Percentiles rank a stretch among this genome's conserved stretches.
phyloP scores from a whole-genome alignment of 1,139 yeast genomes.

The Hansenula anomala region DNA sequence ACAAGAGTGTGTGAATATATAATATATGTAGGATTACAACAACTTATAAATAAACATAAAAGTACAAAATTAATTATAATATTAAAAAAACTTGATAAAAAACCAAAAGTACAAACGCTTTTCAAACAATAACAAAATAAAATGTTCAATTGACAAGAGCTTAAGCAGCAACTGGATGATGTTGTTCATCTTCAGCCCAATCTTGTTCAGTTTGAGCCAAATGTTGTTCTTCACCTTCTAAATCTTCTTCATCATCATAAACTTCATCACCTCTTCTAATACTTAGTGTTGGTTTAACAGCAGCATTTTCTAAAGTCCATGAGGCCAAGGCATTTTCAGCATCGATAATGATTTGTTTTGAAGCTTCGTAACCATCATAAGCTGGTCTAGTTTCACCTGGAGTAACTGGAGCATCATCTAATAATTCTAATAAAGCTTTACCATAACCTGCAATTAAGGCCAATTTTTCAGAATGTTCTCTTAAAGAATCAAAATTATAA shows the following conservation, averaged over 20 bases:
- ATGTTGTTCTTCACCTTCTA: conserved; percentile 40
- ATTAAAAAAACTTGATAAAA: no score
- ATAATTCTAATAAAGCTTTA: conserved; percentile 90
- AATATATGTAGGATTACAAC: no score
- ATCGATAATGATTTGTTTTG: conserved; percentile 95
- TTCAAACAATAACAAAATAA: no score
- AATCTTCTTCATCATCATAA: conserved; percentile 51
- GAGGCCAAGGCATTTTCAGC: conserved; percentile 94
- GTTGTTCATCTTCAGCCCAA: conserved; percentile 41
- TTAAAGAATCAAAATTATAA: conserved; percentile 93
- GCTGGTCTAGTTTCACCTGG: conserved; percentile 99
- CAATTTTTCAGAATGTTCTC: conserved; percentile 94
- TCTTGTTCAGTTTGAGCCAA: conserved; percentile 34
- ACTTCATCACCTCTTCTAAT: conserved; percentile 71
- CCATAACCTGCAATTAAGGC: conserved; percentile 98
- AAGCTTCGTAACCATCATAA: conserved; percentile 96
- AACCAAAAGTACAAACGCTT: neutral
- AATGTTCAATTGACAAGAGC: no score
- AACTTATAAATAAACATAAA: neutral
- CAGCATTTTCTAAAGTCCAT: conserved; percentile 96
- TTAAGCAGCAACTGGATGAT: conserved; percentile 18
- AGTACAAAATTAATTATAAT: neutral
- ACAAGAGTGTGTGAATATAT: no score
- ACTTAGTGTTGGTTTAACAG: conserved; percentile 89
- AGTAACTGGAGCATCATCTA: conserved; percentile 95